These are phyloP conservation scores for Termitomyces sp. DNA, from an alignment of 768 basidiomycete genomes.

Conservation along the genomic window DNA sequence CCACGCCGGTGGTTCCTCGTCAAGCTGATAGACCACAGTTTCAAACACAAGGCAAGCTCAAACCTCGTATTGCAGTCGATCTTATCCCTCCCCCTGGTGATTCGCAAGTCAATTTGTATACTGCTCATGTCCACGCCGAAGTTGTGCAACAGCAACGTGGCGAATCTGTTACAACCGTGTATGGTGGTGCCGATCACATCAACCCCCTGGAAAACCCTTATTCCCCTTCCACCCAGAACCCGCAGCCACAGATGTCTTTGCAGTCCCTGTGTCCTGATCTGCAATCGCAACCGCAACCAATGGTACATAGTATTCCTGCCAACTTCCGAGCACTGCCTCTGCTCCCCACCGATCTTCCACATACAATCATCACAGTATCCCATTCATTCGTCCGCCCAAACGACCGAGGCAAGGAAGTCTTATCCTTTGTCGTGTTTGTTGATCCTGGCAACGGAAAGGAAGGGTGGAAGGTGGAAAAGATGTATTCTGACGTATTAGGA, in stretches of 20 bases:
- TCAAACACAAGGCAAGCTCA: slow-evolving; percentile 16
- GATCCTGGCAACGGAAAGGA: slow-evolving; percentile 70
- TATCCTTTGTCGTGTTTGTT: slow-evolving; percentile 83
- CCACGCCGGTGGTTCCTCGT: slow-evolving; percentile 10
- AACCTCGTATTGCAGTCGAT: slow-evolving; percentile 41
- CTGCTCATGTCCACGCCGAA: slow-evolving; percentile 14
- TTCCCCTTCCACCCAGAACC: slow-evolving; percentile 16
- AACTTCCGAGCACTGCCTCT: slow-evolving; percentile 74
- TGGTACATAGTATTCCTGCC: slow-evolving; percentile 29
- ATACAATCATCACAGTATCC: slow-evolving; percentile 67
- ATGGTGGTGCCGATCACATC: slow-evolving; percentile 11
- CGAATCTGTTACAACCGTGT: slow-evolving; percentile 2
- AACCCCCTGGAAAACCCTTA: slow-evolving; percentile 21
- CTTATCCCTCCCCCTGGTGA: slow-evolving; percentile 41
- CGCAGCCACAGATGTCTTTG: slow-evolving; percentile 19
- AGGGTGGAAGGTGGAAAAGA: slow-evolving; percentile 84
- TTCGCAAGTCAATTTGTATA: slow-evolving; percentile 19
- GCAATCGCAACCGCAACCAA: slow-evolving; percentile 18
- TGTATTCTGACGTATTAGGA: slow-evolving; percentile 89
- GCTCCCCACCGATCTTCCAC: slow-evolving; percentile 66
- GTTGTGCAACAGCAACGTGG: slow-evolving; percentile 14
- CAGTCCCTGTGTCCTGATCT: slow-evolving; percentile 19
- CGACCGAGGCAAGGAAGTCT: slow-evolving; percentile 87
- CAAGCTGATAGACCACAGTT: slow-evolving; percentile 5
- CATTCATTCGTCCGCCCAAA: slow-evolving; percentile 86